A percentile compares a stretch with the other conserved stretches of the same genome.
Conservation (phyloP, 1,284 basidiomycete genomes). For the Ganoderma sinense region DNA sequence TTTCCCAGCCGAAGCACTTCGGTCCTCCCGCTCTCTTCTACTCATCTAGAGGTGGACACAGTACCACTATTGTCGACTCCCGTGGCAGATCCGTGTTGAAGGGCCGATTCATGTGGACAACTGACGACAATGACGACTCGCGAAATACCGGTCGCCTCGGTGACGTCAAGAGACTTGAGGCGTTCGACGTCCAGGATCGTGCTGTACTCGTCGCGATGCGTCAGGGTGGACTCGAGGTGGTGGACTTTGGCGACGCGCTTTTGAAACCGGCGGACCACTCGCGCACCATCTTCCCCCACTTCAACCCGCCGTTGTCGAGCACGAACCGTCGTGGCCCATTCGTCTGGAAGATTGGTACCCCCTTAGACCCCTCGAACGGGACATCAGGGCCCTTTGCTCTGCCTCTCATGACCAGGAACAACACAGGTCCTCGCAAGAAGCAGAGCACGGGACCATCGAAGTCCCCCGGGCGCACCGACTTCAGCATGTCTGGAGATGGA, state of each 20-base stretch:
- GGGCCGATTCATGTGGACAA: conserved; percentile 79
- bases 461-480: conserved; percentile 59
- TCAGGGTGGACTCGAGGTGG: conserved; percentile 81
- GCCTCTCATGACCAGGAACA: conserved; percentile 35
- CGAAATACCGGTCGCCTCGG: conserved; percentile 60
- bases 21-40: conserved; percentile 89
- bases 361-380: conserved; percentile 53
- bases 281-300: conserved; percentile 70
- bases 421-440: conserved; percentile 51
- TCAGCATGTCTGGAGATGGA: conserved; percentile 52
- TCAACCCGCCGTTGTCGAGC: conserved; percentile 62
- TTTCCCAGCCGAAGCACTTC: conserved; percentile 83
- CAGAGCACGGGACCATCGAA: conserved; percentile 55
- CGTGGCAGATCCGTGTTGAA: conserved; percentile 84
- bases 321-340: conserved; percentile 75
- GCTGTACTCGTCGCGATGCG: conserved; percentile 83
- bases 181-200: conserved; percentile 75
- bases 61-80: conserved; percentile 84
- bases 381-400: conserved; percentile 48
- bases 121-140: conserved; percentile 63
- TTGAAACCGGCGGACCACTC: conserved; percentile 80
- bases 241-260: conserved; percentile 79
- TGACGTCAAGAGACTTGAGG: conserved; percentile 80
- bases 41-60: conserved; percentile 84
- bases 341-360: conserved; percentile 81